Evolutionary conservation across 805 yeast species (phyloP).

Genomic region (Hanseniaspora taiwanica): DNA sequence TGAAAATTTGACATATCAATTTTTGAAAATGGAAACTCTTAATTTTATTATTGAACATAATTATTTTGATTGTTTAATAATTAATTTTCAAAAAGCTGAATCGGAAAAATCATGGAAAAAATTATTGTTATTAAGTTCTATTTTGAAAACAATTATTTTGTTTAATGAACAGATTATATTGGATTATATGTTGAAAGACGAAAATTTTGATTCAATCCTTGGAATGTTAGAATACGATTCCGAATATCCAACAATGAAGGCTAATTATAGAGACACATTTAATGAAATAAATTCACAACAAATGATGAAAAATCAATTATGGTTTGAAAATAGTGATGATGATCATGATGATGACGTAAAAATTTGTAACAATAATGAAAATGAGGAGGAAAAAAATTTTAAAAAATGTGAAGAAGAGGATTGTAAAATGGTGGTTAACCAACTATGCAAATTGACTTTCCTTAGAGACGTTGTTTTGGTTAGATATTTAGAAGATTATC

Average conservation of each 20-base stretch:
- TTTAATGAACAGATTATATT: conserved; percentile 57
- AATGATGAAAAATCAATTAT: conserved; percentile 10
- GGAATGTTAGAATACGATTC: conserved; percentile 88
- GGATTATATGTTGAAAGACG: conserved; percentile 44
- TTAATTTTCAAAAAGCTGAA: conserved; percentile 47
- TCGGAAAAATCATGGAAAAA: conserved; percentile 34
- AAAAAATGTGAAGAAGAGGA: conserved; percentile 12
- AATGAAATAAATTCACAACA: conserved; percentile 5
- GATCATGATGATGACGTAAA: conserved; percentile 17
- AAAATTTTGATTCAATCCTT: conserved; percentile 41
- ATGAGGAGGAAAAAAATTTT: conserved; percentile 7
- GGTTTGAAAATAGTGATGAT: conserved; percentile 11
- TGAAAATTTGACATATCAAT: conserved; percentile 48
- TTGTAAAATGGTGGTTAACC: conserved; percentile 7
- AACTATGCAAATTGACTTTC: conserved; percentile 24
- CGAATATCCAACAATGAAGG: conserved; percentile 66
- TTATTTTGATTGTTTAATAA: conserved; percentile 40
- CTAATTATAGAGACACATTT: conserved; percentile 57
- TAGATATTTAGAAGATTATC: conserved; percentile 68
- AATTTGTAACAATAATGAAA: conserved; percentile 8
- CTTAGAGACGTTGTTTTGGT: conserved; percentile 80
- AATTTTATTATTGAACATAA: conserved; percentile 39
- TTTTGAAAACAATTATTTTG: conserved; percentile 54
- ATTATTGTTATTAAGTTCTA: conserved; percentile 56
- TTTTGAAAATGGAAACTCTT: conserved; percentile 43